Evolutionary conservation across 1,139 yeast species (phyloP), one percentile per base, ranked within the genome.

Genomic region (Sugiyamaella novakii): DNA sequence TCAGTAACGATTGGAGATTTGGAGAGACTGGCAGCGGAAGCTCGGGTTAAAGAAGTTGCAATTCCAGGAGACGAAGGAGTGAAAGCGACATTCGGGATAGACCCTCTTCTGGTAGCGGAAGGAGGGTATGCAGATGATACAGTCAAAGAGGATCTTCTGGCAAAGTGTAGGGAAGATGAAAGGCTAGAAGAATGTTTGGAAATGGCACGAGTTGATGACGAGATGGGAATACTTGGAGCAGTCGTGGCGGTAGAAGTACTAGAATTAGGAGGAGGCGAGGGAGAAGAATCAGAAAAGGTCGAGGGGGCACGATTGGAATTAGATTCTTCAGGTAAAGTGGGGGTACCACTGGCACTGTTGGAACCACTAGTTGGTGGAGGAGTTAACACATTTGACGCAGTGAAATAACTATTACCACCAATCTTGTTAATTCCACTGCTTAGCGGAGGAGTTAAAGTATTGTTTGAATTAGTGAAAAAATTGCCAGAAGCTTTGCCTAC

Each of bases 1-100:
- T 56, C 59, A n/a, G 59, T 55, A 6, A 56, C 55, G 22, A 42
- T 31, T 11, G 55, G 53, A n/a, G 56, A 52, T 21, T 47, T 46
- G 25, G 56, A 50, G 4, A 50, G 47, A 14, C 36, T 36, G 22
- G 42, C 41, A 21, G 30, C 41, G 1, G 35, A 21, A 8, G 46
- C 47, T 17, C 50, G 42, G 27, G 45, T 28, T 7, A 43, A 33
- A 15, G 50, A 47, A 29, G 50, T 38, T 33, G 43, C 21, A 22
- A 43, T 10, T 28, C 50, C 47, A 3, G 50, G 47, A 3, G 55
- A 46, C n/a, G 56, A 54, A 4, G 54, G 47, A 6, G 47, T 37
- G 12, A 51, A 42, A 6, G 43, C 31, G 10, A 43, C 46, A 14
- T 36, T 38, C 2, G 53, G 47, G 10, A 43, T 52, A 10, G 54